These are phyloP conservation scores for Suillus variegatus DNA, from an alignment of 768 basidiomycete species.

Conservation along the genomic window DNA sequence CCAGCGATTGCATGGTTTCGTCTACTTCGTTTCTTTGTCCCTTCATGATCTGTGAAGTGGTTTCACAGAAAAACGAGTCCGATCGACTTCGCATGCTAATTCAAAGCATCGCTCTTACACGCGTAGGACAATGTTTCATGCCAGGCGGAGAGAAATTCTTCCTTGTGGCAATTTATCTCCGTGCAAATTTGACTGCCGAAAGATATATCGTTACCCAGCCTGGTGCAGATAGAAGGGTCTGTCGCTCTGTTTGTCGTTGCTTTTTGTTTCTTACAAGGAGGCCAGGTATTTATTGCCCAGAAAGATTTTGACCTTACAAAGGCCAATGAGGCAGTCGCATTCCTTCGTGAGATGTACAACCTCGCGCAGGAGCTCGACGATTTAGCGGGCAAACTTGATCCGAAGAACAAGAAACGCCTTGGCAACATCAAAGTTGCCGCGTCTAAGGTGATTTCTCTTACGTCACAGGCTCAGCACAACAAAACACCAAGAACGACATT, in stretches of 20 bases:
- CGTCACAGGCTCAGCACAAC: not conserved
- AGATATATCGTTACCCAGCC: conserved; percentile 10
- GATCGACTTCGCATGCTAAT: conserved; percentile 16
- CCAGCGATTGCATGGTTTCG: conserved; percentile 10
- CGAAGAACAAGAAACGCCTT: not conserved
- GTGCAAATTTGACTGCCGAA: conserved; percentile 3
- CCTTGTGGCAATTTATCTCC: conserved; percentile 13
- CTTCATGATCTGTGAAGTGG: conserved; percentile 16
- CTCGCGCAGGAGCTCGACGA: not conserved
- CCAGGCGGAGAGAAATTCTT: too few species aligned
- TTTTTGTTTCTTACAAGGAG: not conserved
- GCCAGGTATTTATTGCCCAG: conserved; percentile 11
- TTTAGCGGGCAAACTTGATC: conserved; percentile 7
- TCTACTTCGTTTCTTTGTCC: not conserved
- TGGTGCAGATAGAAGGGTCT: not conserved
- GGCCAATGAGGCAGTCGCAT: not conserved
- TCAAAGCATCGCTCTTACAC: conserved; percentile 10
- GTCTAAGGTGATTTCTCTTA: not conserved
- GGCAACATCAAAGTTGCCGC: not conserved
- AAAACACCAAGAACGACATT: not conserved
- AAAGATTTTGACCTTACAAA: conserved; percentile 5
- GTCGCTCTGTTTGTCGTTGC: not conserved
- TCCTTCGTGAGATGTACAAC: conserved; percentile 19
- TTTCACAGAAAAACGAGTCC: not conserved
- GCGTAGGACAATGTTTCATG: conserved; percentile 1